Conservation (phyloP, 106 monocot species). For the Allium cepa region DNA sequence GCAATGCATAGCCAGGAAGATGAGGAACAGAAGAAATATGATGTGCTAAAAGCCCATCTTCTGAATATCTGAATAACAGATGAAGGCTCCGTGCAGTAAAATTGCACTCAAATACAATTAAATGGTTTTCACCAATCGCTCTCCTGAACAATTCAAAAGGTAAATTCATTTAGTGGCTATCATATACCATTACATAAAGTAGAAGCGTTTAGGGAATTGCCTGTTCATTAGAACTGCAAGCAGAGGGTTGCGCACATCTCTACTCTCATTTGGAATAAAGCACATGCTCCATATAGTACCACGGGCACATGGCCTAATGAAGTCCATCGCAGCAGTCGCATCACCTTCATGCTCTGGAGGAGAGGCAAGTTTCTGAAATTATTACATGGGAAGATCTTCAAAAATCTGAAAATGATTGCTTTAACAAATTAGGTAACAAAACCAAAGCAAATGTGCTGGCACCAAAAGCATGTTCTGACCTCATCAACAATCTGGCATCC, state of each 20-base stretch:
- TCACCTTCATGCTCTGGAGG: slow-evolving; percentile 64
- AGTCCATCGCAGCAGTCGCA: slow-evolving; percentile 9
- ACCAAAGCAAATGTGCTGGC: neutral
- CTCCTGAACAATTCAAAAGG: slow-evolving; percentile 44
- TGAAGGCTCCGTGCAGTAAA: slow-evolving; percentile 19
- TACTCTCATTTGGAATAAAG: slow-evolving; percentile 46
- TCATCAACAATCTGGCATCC: slow-evolving; percentile 40
- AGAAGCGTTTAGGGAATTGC: slow-evolving; percentile 1
- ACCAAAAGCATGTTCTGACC: slow-evolving; percentile 28
- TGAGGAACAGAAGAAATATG: slow-evolving; percentile 63
- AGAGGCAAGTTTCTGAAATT: slow-evolving; percentile 88
- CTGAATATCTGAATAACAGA: slow-evolving; percentile 48
- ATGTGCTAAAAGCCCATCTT: slow-evolving; percentile 53
- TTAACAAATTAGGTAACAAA: slow-evolving; percentile 34
- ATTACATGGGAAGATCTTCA: slow-evolving; percentile 73
- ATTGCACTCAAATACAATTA: slow-evolving; percentile 65
- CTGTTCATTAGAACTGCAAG: slow-evolving; percentile 79
- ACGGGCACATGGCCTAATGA: slow-evolving; percentile 14
- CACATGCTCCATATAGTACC: slow-evolving; percentile 99
- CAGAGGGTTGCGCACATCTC: slow-evolving; percentile 40
- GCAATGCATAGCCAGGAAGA: slow-evolving; percentile 76
- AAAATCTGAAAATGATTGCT: slow-evolving; percentile 58
- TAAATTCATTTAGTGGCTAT: neutral
- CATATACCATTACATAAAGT: too few relatives aligned
- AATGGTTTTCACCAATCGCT: slow-evolving; percentile 46